These are phyloP conservation scores for Pseudogymnoascus sp. DNA, from an alignment of 2,329 filamentous ascomycete species.

Conservation along the genomic window DNA sequence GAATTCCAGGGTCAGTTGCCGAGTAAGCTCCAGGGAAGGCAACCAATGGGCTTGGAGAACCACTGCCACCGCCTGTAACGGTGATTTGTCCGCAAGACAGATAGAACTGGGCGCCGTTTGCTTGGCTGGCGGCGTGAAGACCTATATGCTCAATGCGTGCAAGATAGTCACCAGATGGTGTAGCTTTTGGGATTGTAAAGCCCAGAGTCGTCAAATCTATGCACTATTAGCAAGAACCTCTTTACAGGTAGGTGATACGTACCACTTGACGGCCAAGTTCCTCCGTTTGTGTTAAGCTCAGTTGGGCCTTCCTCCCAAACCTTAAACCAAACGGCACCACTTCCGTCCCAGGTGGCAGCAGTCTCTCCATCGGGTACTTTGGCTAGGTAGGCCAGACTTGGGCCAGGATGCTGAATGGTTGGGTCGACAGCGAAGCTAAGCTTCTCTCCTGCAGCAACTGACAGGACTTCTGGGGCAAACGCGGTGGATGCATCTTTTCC, in stretches of 20 bases:
- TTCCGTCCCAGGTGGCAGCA: slow-evolving; percentile 21
- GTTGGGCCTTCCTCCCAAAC: slow-evolving; percentile 14
- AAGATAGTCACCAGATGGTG: slow-evolving; percentile 34
- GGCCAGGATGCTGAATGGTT: slow-evolving; percentile 33
- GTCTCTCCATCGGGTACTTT: slow-evolving; percentile 18
- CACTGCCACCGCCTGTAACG: slow-evolving; percentile 34
- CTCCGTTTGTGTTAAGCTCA: not conserved
- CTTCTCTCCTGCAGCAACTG: slow-evolving; percentile 5
- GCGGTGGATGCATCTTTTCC: slow-evolving; percentile 4
- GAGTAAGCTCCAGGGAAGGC: slow-evolving; percentile 33
- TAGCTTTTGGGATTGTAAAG: slow-evolving; percentile 30
- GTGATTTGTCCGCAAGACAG: slow-evolving; percentile 36
- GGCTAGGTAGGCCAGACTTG: slow-evolving; percentile 20
- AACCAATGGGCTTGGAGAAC: slow-evolving; percentile 30
- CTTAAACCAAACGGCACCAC: slow-evolving; percentile 22
- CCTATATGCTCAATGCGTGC: slow-evolving; percentile 32
- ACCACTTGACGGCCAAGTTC: not conserved
- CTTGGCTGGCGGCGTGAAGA: slow-evolving; percentile 16
- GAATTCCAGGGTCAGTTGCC: slow-evolving; percentile 30
- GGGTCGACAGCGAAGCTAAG: slow-evolving; percentile 20
- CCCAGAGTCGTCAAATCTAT: slow-evolving; percentile 20
- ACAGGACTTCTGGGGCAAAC: slow-evolving; percentile 6
- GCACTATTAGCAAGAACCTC: not conserved
- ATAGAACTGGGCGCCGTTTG: slow-evolving; percentile 22
- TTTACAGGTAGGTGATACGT: not conserved